phyloP scores from a whole-genome alignment of 805 yeast species.

The Metschnikowia cubensis region DNA sequence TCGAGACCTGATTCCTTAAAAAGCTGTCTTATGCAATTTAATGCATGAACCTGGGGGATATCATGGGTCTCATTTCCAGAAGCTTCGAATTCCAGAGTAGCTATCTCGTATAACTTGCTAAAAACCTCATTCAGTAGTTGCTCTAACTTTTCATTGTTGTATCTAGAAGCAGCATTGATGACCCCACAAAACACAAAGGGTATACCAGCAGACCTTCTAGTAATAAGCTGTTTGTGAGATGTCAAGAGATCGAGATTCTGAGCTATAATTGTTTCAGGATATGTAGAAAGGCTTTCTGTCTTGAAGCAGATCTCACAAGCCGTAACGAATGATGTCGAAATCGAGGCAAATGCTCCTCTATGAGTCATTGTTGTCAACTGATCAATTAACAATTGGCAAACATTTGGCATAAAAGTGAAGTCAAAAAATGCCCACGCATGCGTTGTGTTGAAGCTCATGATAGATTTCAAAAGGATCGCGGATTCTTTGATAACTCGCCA shows the following conservation, averaged over 20 bases:
- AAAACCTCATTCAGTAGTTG: slow-evolving; percentile 48
- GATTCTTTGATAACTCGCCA: slow-evolving; percentile 49
- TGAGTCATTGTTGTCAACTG: slow-evolving; percentile 78
- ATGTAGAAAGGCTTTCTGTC: slow-evolving; percentile 5
- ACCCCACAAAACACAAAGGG: slow-evolving; percentile 78
- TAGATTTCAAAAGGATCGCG: slow-evolving; percentile 46
- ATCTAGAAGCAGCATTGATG: slow-evolving; percentile 41
- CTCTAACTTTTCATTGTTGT: slow-evolving; percentile 23
- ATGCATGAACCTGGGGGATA: slow-evolving; percentile 90
- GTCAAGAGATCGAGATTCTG: slow-evolving; percentile 28
- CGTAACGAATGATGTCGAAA: slow-evolving; percentile 73
- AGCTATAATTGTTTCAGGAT: neutral
- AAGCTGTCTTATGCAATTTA: slow-evolving; percentile 74
- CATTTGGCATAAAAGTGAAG: slow-evolving; percentile 22
- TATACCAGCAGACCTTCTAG: slow-evolving; percentile 89
- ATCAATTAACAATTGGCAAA: slow-evolving; percentile 55
- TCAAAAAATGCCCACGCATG: slow-evolving; percentile 16
- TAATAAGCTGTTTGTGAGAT: slow-evolving; percentile 62
- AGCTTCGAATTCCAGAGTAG: slow-evolving; percentile 44
- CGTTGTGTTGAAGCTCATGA: slow-evolving; percentile 29
- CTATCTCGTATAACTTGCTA: slow-evolving; percentile 49
- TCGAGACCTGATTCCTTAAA: slow-evolving; percentile 70
- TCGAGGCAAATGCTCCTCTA: slow-evolving; percentile 88
- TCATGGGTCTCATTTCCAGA: slow-evolving; percentile 54
- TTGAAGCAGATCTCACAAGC: slow-evolving; percentile 56